phyloP scores from a whole-genome alignment of 495 filamentous ascomycete species.

The Rhizodiscina lignyota region DNA sequence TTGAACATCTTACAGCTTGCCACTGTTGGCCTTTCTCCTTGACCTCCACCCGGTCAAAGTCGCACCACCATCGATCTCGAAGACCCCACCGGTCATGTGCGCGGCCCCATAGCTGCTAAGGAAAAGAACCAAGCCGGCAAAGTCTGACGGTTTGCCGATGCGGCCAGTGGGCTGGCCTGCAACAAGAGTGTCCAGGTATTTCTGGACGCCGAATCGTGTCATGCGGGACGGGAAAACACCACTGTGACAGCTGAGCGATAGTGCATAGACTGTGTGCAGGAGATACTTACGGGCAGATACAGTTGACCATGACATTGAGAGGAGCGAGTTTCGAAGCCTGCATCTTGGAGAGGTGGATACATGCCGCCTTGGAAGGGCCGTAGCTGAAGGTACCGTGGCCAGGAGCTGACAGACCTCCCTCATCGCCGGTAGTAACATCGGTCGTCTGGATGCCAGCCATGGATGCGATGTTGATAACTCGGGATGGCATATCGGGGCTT shows the following conservation, averaged over 20 bases:
- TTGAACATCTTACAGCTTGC: no score
- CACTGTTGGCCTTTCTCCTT: no score
- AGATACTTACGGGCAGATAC: conserved; percentile 14
- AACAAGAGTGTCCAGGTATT: conserved; percentile 17
- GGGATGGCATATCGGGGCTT: conserved; percentile 12
- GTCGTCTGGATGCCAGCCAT: conserved; percentile 20
- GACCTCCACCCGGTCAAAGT: conserved; percentile 15
- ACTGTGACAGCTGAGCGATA: background rate
- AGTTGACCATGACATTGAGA: conserved; percentile 19
- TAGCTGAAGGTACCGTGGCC: conserved; percentile 20
- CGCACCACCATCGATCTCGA: conserved; percentile 22
- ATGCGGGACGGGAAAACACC: conserved; percentile 22
- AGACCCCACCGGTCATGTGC: conserved; percentile 20
- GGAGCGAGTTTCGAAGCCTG: conserved; percentile 20
- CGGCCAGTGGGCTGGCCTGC: conserved; percentile 18
- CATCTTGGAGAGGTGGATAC: conserved; percentile 21
- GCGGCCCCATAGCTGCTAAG: conserved; percentile 12
- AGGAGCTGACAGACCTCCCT: conserved; percentile 14
- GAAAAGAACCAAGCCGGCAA: conserved; percentile 19
- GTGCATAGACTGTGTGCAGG: background rate
- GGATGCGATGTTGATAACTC: conserved; percentile 20
- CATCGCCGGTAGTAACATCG: conserved; percentile 18
- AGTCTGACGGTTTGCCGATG: conserved; percentile 20
- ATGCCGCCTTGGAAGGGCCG: conserved; percentile 20
- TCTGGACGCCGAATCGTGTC: conserved; percentile 17